Percentiles rank a stretch among this genome's conserved stretches.
These are phyloP conservation scores for Plasmopara viticola DNA, from an alignment of 352 stramenopile genomes.

Conservation along the genomic window DNA sequence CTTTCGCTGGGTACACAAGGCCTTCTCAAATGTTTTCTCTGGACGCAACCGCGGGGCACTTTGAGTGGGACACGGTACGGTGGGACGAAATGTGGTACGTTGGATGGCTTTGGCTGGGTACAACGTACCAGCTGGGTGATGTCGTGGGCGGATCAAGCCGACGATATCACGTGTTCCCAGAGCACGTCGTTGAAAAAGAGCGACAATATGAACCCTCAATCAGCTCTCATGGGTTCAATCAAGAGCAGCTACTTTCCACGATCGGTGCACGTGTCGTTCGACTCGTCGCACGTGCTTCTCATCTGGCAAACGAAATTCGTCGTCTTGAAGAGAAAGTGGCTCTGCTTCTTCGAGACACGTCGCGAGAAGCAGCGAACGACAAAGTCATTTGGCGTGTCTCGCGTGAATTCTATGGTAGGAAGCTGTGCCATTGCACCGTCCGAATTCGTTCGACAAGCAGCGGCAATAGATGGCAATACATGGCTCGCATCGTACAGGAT, in stretches of 20 bases:
- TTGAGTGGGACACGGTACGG: constrained; percentile 17
- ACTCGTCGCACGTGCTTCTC: constrained; percentile 62
- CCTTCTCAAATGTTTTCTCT: constrained; percentile 75
- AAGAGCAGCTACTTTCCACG: constrained; percentile 72
- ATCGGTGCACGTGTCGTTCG: constrained; percentile 46
- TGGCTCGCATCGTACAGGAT: constrained; percentile 9
- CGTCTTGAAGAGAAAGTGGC: constrained; percentile 72
- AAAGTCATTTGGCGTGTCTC: constrained; percentile 20
- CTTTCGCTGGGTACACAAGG: constrained; percentile 71
- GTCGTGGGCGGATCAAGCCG: constrained; percentile 74
- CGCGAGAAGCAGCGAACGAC: constrained; percentile 18
- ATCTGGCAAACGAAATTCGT: constrained; percentile 75
- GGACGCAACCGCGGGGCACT: constrained; percentile 54
- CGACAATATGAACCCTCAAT: constrained; percentile 81
- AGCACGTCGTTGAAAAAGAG: constrained; percentile 72
- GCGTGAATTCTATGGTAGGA: constrained; percentile 32
- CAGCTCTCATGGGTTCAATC: constrained; percentile 73
- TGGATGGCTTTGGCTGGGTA: constrained; percentile 49
- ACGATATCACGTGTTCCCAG: constrained; percentile 82
- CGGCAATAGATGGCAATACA: constrained; percentile 8
- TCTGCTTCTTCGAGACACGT: constrained; percentile 40
- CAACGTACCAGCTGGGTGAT: constrained; percentile 81
- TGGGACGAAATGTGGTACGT: constrained; percentile 16
- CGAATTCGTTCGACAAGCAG: constrained; percentile 26
- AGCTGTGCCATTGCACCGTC: constrained; percentile 39